Base-by-base conservation (phyloP, 2,329 filamentous ascomycete species). In the Coleophoma cylindrospora region DNA sequence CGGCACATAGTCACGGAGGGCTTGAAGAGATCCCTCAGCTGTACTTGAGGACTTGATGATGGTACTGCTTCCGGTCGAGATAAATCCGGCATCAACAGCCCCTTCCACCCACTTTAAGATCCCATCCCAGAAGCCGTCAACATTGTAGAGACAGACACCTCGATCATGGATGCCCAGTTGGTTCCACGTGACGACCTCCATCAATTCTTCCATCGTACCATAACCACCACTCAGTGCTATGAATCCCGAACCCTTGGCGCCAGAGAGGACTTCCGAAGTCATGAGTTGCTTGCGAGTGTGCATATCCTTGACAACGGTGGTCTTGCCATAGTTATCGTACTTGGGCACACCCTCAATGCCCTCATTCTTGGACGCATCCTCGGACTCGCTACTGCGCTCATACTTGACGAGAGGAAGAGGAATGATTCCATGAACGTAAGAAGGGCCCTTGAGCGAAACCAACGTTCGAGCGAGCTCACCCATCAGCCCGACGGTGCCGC, bases 231-330 rank as follows among this genome's bases (percentile, higher is more conserved):
- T 83, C 52, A 99, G 73, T 27, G 91, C 91, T 38, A 99, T 83
- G 71, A 99, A 99, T 12, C 92, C 92, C 50, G 83, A 86, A 1
- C 92, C 92, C 0, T 85, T 83, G 0, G 87, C 91, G 22, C 90
- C 90, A 17, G 81, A 79, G 21, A 95, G 79, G 14, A 97, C 91
- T 67, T 92, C 87, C 61, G 83, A 76, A 7, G 91, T 92, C 94
- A 99, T 97, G 73, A 94, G 77, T 59, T 87, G 83, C 75, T 99
- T 99, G 56, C 94, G 83, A 40, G 89, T 91, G 71, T 99, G 94
- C 94, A 99, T 99, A 66, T 96, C 91, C 59, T 83, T 79, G 27
- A 97, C 94, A 9, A 96, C 83, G 0, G 91, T 96, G 12, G 91
- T 96, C 40, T 78, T 75, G 10, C 94, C 94, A 66, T 89, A 99